phyloP scores from a whole-genome alignment of 2,329 filamentous ascomycete species.

The Aspergillus sp. region DNA sequence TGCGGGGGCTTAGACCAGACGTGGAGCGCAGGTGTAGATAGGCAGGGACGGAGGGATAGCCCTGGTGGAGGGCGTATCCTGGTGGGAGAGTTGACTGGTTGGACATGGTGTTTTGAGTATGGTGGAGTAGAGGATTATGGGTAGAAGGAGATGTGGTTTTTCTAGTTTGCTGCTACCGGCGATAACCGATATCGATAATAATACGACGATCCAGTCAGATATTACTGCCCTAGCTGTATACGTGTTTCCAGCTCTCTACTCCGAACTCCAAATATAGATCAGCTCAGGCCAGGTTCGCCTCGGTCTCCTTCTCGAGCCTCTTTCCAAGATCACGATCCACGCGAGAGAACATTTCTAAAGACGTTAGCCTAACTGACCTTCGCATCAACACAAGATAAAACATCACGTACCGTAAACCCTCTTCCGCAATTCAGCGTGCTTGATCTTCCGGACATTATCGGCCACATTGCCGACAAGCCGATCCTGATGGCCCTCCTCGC shows the following conservation, averaged over 20 bases:
- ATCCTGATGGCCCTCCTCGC: constrained; percentile 34
- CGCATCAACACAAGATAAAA: neutral
- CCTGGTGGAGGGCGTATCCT: constrained; percentile 37
- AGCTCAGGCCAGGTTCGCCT: neutral
- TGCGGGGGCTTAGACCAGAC: constrained; percentile 39
- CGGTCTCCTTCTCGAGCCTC: constrained; percentile 3
- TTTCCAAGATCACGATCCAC: constrained; percentile 4
- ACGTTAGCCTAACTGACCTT: neutral
- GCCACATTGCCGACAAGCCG: constrained; percentile 29
- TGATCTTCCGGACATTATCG: constrained; percentile 15
- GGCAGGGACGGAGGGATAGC: constrained; percentile 33
- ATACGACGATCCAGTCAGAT: too few relatives aligned
- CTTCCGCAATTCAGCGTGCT: constrained; percentile 17
- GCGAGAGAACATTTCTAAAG: constrained; percentile 1
- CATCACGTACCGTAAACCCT: constrained; percentile 27
- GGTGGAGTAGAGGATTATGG: too few relatives aligned
- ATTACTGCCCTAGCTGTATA: too few relatives aligned
- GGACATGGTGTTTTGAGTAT: neutral
- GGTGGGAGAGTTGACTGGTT: constrained; percentile 20
- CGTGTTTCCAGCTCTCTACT: too few relatives aligned
- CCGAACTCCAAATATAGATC: neutral
- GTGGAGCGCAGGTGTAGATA: constrained; percentile 41
- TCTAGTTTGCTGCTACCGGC: too few relatives aligned
- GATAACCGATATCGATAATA: too few relatives aligned
- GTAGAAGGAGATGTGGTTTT: too few relatives aligned